Percentiles rank a stretch among this genome's conserved stretches.
Evolutionary conservation across 257 asterid genomes (phyloP).

Genomic region (Solanum tarapatanum): DNA sequence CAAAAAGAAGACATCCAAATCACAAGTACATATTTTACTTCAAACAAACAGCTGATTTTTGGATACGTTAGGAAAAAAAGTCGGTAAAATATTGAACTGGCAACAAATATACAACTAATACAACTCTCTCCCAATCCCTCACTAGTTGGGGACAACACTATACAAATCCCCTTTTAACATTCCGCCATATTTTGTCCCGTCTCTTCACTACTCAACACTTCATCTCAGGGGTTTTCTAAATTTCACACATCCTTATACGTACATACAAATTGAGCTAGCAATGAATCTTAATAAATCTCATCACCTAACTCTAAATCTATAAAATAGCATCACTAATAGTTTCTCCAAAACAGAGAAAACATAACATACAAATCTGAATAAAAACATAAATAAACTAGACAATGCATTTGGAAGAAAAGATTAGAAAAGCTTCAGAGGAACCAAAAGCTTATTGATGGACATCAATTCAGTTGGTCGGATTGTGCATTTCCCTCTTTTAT

Average conservation of each 20-base stretch:
- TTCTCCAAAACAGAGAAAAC: background rate
- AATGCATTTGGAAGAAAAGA: background rate
- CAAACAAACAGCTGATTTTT: no score
- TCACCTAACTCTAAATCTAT: background rate
- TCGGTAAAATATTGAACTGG: no score
- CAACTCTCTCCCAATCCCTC: background rate
- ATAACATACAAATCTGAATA: background rate
- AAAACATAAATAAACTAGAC: background rate
- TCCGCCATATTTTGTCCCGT: background rate
- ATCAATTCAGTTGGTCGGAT: constrained; percentile 78
- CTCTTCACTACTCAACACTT: background rate
- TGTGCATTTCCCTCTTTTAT: constrained; percentile 86
- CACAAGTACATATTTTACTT: no score
- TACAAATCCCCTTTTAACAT: background rate
- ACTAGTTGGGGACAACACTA: background rate
- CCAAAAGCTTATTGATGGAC: constrained; percentile 48
- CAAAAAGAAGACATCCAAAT: no score
- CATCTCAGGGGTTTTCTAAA: background rate
- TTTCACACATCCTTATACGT: background rate
- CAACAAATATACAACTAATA: no score
- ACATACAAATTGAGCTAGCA: background rate
- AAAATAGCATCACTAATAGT: background rate
- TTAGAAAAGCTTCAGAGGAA: background rate
- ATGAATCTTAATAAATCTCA: background rate
- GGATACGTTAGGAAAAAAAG: no score